Percentiles rank a stretch among this genome's conserved stretches.
These are phyloP conservation scores for Podospora fimiseda DNA, from an alignment of 495 filamentous ascomycete species.

Conservation along the genomic window DNA sequence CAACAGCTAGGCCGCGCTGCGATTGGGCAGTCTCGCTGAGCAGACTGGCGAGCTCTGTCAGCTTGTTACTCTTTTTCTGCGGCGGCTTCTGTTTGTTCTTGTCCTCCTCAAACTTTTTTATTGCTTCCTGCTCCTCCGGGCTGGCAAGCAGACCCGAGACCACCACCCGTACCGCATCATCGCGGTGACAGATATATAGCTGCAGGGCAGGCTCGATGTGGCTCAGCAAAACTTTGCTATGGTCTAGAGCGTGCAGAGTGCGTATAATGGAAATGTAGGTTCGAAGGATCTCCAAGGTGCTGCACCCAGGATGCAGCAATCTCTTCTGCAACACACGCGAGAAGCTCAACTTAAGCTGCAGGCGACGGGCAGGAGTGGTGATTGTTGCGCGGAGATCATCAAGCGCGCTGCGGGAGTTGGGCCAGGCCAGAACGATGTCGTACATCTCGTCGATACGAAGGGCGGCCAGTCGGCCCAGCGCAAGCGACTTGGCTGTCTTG, in stretches of 20 bases:
- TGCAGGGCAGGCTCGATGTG: conserved; percentile 78
- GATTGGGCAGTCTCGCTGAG: conserved; percentile 56
- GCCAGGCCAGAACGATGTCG: conserved; percentile 82
- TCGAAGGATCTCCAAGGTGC: conserved; percentile 81
- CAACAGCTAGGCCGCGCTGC: conserved; percentile 25
- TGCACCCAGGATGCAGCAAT: conserved; percentile 79
- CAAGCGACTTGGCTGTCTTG: conserved; percentile 76
- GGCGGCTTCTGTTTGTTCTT: neutral
- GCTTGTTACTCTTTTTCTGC: conserved; percentile 22
- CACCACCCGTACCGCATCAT: conserved; percentile 84
- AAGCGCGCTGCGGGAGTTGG: conserved; percentile 69
- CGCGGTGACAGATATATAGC: conserved; percentile 82
- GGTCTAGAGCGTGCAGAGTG: conserved; percentile 81
- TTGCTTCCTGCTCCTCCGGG: conserved; percentile 37
- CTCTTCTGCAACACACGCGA: conserved; percentile 59
- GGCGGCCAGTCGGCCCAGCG: conserved; percentile 67
- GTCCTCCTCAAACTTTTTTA: conserved; percentile 33
- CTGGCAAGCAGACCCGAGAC: conserved; percentile 78
- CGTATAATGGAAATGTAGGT: conserved; percentile 91
- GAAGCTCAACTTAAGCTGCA: conserved; percentile 67
- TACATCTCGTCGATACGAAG: conserved; percentile 80
- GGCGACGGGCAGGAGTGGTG: conserved; percentile 49
- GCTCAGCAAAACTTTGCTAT: conserved; percentile 84
- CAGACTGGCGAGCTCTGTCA: conserved; percentile 70
- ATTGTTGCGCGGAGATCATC: conserved; percentile 60